phyloP scores from a whole-genome alignment of 495 filamentous ascomycete species.

The Annulohypoxylon bovei region DNA sequence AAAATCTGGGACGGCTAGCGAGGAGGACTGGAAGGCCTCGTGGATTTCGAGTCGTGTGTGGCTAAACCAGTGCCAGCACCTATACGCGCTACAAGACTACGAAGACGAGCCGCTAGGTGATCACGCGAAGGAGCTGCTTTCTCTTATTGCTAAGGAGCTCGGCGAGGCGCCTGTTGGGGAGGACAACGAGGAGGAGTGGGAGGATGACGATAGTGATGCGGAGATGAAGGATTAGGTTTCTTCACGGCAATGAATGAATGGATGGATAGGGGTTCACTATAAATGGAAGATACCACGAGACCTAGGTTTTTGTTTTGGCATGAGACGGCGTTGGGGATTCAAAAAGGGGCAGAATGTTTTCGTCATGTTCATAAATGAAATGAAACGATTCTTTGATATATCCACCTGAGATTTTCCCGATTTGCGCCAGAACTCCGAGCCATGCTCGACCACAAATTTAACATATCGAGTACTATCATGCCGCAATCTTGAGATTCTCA shows the following conservation, averaged over 20 bases:
- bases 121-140: conserved; percentile 70
- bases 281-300: conserved; percentile 41
- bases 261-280: conserved; percentile 43
- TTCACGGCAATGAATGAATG: conserved; percentile 19
- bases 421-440: conserved; percentile 43
- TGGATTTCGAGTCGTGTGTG: conserved; percentile 69
- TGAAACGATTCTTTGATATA: conserved; percentile 13
- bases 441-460: conserved; percentile 23
- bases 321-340: conserved; percentile 42
- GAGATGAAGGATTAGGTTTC: conserved; percentile 36
- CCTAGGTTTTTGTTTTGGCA: conserved; percentile 34
- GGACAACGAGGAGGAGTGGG: conserved; percentile 61
- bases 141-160: conserved; percentile 63
- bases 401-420: conserved; percentile 16
- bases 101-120: conserved; percentile 75
- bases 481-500: conserved; percentile 72
- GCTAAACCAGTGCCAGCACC: conserved; percentile 67
- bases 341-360: conserved; percentile 34
- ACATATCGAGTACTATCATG: conserved; percentile 24
- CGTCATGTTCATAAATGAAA: conserved; percentile 26
- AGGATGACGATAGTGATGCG: conserved; percentile 62
- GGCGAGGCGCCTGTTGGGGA: conserved; percentile 60
- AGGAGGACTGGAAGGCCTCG: conserved; percentile 55
- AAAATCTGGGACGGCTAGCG: conserved; percentile 51
- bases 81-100: conserved; percentile 71